Conservation (phyloP, 2,329 filamentous ascomycete genomes). For the Xylaria polymorpha region DNA sequence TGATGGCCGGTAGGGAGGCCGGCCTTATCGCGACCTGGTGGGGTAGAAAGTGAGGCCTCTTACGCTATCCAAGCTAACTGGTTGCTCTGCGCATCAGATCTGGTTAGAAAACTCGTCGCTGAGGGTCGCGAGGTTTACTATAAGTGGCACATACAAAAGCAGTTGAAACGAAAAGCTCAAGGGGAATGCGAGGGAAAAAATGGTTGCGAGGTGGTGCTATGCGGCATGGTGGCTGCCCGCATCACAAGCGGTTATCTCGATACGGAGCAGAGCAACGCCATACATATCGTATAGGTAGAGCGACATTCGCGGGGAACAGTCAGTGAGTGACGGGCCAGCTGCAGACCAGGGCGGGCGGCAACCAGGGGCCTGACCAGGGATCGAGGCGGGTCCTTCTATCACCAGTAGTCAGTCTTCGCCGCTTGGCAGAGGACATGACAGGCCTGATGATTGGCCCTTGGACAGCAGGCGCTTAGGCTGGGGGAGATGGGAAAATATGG, state of each 20-base stretch:
- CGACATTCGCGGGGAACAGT: conserved; percentile 9
- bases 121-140: conserved; percentile 27
- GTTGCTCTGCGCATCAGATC: conserved; percentile 2
- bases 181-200: conserved; percentile 31
- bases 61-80: conserved; percentile 1
- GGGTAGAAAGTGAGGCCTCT: conserved; percentile 39
- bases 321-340: neutral
- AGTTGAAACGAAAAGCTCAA: conserved; percentile 41
- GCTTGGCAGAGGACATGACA: conserved; percentile 42
- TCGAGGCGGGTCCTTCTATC: conserved; percentile 30
- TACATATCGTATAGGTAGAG: neutral
- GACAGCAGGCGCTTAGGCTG: conserved; percentile 46
- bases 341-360: neutral
- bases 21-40: conserved; percentile 46
- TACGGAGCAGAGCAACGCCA: neutral
- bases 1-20: conserved; percentile 27
- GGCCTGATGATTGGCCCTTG: conserved; percentile 44
- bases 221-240: conserved; percentile 43
- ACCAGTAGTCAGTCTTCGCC: conserved; percentile 39
- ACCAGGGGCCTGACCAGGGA: conserved; percentile 26
- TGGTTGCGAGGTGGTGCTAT: conserved; percentile 44
- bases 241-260: conserved; percentile 36
- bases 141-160: conserved; percentile 35
- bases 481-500: conserved; percentile 13
- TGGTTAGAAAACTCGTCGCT: conserved; percentile 26